Conservation (phyloP, 495 filamentous ascomycete genomes). For the Rusavskia elegans region DNA sequence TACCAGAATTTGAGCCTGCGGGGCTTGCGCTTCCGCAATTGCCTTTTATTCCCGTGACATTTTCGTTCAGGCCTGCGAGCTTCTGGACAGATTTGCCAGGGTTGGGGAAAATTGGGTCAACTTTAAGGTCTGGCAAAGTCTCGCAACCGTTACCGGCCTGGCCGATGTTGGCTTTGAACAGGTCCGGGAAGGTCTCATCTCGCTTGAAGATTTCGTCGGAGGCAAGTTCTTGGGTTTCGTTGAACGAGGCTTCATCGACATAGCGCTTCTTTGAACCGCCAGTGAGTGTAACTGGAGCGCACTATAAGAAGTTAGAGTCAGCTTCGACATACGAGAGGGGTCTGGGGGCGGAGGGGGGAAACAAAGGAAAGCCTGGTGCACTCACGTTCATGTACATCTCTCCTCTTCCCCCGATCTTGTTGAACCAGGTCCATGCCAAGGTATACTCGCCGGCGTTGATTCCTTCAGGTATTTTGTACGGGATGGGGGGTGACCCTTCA, state of each 20-base stretch:
- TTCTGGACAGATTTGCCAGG: conserved; percentile 8
- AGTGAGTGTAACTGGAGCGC: conserved; percentile 34
- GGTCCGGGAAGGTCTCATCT: conserved; percentile 23
- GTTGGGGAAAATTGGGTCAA: conserved; percentile 8
- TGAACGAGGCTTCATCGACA: not conserved
- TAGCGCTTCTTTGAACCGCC: conserved; percentile 23
- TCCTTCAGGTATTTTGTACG: conserved; percentile 48
- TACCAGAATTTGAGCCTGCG: not conserved
- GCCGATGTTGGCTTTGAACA: conserved; percentile 44
- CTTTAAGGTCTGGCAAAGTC: conserved; percentile 17
- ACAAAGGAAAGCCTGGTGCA: no score
- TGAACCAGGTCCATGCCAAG: conserved; percentile 48
- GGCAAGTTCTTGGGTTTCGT: not conserved
- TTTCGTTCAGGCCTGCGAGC: not conserved
- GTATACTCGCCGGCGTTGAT: conserved; percentile 34
- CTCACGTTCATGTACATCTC: conserved; percentile 42
- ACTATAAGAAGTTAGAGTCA: conserved; percentile 23
- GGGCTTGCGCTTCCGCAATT: not conserved
- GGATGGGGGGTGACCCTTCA: no score
- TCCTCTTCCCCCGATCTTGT: conserved; percentile 34
- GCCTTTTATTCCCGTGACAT: not conserved
- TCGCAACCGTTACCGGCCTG: conserved; percentile 13
- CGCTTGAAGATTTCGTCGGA: conserved; percentile 6
- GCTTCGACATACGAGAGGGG: no score
- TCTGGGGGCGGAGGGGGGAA: no score